phyloP scores from a whole-genome alignment of 2,329 filamentous ascomycete species.

The Salinomyces thailandicus region DNA sequence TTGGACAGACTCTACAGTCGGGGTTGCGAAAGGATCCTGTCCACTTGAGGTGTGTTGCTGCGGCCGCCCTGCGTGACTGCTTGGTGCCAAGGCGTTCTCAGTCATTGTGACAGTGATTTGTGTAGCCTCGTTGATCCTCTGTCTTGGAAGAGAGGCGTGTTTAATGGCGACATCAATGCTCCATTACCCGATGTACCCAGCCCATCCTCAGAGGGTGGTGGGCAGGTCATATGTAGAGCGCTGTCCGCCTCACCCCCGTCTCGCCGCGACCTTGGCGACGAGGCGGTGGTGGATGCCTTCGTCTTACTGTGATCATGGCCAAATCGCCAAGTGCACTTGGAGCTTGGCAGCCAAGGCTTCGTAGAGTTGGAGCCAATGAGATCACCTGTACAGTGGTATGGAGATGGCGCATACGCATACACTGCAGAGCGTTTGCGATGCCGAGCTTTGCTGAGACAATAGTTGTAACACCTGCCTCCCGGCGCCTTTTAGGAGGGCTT shows the following conservation, averaged over 20 bases:
- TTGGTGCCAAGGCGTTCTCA: constrained; percentile 14
- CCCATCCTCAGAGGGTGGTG: constrained; percentile 1
- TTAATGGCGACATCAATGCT: background rate
- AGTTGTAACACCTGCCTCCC: background rate
- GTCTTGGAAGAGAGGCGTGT: background rate
- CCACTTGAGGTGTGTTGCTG: constrained; percentile 2
- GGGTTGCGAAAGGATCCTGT: constrained; percentile 10
- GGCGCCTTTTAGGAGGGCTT: too few species aligned
- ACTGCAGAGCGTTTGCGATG: background rate
- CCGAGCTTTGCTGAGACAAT: background rate
- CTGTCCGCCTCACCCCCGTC: constrained; percentile 5
- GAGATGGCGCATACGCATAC: background rate
- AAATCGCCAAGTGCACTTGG: constrained; percentile 5
- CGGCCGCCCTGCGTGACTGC: constrained; percentile 6
- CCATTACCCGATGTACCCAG: background rate
- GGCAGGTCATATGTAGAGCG: background rate
- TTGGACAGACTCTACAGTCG: constrained; percentile 8
- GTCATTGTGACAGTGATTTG: constrained; percentile 9
- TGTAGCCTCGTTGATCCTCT: constrained; percentile 1
- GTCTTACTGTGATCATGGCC: background rate
- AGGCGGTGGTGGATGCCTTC: constrained; percentile 2
- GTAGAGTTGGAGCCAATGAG: background rate
- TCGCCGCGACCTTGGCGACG: constrained; percentile 9
- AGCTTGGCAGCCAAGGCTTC: constrained; percentile 5
- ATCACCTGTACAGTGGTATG: background rate